Conservation (phyloP, 768 basidiomycete species). For the Amanita inopinata region DNA sequence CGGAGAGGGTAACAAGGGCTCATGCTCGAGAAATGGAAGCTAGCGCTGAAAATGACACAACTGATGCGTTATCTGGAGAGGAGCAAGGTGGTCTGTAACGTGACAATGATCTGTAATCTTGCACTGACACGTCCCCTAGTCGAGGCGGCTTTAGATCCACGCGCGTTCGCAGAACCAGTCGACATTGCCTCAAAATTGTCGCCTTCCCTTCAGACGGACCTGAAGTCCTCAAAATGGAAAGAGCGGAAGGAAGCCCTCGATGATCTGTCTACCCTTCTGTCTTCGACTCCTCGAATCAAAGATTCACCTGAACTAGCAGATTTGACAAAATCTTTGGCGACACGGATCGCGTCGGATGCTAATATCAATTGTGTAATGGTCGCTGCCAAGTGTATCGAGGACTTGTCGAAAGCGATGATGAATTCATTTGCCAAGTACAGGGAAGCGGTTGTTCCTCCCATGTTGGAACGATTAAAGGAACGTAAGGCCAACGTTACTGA, state of each 20-base stretch:
- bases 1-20: constrained; percentile 67
- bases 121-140: constrained; percentile 22
- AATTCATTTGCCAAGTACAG: constrained; percentile 64
- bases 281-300: constrained; percentile 63
- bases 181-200: constrained; percentile 74
- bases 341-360: constrained; percentile 77
- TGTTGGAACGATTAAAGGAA: constrained; percentile 90
- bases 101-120: constrained; percentile 12
- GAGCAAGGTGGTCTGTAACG: constrained; percentile 3
- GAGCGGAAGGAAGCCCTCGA: constrained; percentile 90
- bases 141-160: constrained; percentile 58
- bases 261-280: constrained; percentile 63
- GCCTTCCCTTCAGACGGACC: constrained; percentile 54
- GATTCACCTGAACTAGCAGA: constrained; percentile 74
- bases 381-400: constrained; percentile 79
- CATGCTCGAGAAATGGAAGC: constrained; percentile 65
- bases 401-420: constrained; percentile 76
- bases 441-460: constrained; percentile 59
- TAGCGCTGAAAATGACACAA: constrained; percentile 19
- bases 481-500: constrained; percentile 88
- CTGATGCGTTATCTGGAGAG: constrained; percentile 19
- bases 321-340: constrained; percentile 64
- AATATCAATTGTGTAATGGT: constrained; percentile 94
- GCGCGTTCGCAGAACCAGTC: constrained; percentile 70
- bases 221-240: constrained; percentile 96